Evolutionary conservation across 345 rosid genomes (phyloP).

Genomic region (Hibiscus tridactylites): DNA sequence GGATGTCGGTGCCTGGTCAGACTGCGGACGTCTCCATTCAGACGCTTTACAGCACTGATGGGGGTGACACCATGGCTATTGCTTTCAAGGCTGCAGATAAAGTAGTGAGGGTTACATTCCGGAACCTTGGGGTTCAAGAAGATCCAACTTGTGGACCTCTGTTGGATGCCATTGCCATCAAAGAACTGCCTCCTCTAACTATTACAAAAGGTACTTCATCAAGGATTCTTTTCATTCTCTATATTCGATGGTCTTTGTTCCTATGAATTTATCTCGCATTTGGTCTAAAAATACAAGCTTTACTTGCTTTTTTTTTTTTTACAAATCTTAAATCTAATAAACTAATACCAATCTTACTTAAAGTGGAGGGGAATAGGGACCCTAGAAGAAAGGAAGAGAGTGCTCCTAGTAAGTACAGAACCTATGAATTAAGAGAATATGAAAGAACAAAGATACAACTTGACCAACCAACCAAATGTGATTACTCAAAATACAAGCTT

Average conservation of each 20-base stretch:
- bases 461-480: too few species aligned
- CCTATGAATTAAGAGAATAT: too few species aligned
- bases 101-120: constrained; percentile 50
- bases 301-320: too few species aligned
- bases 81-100: constrained; percentile 51
- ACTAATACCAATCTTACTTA: too few species aligned
- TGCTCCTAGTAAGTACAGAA: too few species aligned
- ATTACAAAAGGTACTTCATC: constrained; percentile 24
- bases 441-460: too few species aligned
- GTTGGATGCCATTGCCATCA: constrained; percentile 80
- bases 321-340: too few species aligned
- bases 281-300: too few species aligned
- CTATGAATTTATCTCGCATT: background rate
- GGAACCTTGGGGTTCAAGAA: constrained; percentile 79
- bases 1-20: constrained; percentile 47
- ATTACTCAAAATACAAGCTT: too few species aligned
- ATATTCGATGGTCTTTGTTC: too few species aligned
- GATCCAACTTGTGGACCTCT: constrained; percentile 80
- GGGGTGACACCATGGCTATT: constrained; percentile 78
- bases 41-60: constrained; percentile 62
- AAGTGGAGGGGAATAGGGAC: too few species aligned
- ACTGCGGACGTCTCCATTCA: constrained; percentile 53
- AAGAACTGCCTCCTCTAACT: constrained; percentile 47
- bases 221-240: background rate
- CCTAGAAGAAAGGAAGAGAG: too few species aligned